These are phyloP conservation scores for Solanum bulbocastanum DNA, from an alignment of 257 asterid genomes.

Conservation along the genomic window DNA sequence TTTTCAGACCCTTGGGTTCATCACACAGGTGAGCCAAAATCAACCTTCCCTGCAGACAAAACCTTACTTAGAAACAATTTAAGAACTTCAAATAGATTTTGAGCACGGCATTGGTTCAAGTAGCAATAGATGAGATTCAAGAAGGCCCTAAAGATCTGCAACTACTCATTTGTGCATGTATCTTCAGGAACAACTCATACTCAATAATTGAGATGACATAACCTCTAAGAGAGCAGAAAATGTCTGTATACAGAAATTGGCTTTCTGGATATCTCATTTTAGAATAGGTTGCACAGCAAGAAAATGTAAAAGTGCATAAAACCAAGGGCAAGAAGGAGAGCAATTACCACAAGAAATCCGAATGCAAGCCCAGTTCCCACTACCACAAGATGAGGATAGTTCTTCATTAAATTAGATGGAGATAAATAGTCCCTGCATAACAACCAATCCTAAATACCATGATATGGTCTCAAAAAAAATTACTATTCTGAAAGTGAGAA, in stretches of 20 bases:
- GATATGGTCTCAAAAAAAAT: background rate
- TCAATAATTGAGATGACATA: background rate
- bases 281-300: background rate
- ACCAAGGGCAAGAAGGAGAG: background rate
- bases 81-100: background rate
- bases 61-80: slow-evolving; percentile 4
- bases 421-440: slow-evolving; percentile 74
- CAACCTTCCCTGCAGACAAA: slow-evolving; percentile 77
- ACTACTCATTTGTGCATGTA: background rate
- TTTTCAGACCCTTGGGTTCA: slow-evolving; percentile 96
- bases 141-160: background rate
- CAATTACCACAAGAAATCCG: slow-evolving; percentile 91
- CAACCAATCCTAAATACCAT: background rate
- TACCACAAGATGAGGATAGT: slow-evolving; percentile 57
- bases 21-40: slow-evolving; percentile 87
- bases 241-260: background rate
- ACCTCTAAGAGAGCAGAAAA: background rate
- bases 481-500: slow-evolving; percentile 9
- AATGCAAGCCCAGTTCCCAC: slow-evolving; percentile 87
- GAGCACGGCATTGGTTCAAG: background rate
- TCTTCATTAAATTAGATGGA: slow-evolving; percentile 55
- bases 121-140: background rate
- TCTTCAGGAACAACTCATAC: background rate
- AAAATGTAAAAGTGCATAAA: background rate
- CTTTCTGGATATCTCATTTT: background rate